Evolutionary conservation across 345 rosid species (phyloP).

Genomic region (Rhodamnia argentea): DNA sequence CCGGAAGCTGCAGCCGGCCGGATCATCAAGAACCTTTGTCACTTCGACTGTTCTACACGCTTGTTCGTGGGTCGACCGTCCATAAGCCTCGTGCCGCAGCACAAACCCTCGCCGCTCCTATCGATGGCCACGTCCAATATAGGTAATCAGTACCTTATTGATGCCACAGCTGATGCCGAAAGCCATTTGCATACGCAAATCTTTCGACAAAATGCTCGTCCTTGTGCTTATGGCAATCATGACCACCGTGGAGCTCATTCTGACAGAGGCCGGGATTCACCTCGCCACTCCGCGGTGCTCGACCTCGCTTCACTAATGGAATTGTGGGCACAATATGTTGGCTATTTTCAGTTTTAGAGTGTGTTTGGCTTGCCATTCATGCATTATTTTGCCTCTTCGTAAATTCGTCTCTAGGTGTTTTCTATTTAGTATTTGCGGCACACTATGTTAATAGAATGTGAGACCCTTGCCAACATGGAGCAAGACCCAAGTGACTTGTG

Average conservation of each 20-base stretch:
- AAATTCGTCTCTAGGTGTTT: too few species aligned
- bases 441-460: background rate
- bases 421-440: too few species aligned
- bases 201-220: too few species aligned
- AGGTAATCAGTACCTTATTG: background rate
- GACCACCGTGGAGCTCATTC: conserved; percentile 2
- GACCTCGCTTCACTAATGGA: too few species aligned
- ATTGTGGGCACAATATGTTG: background rate
- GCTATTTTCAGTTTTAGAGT: too few species aligned
- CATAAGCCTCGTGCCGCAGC: conserved; percentile 7
- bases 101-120: conserved; percentile 5
- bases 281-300: too few species aligned
- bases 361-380: background rate
- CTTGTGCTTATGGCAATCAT: too few species aligned
- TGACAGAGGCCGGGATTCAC: conserved; percentile 9
- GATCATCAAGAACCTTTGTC: conserved; percentile 6
- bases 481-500: background rate
- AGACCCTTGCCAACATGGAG: too few species aligned
- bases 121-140: conserved; percentile 3
- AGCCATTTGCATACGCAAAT: background rate
- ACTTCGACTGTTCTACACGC: conserved; percentile 11
- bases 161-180: conserved; percentile 1
- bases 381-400: too few species aligned
- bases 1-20: conserved; percentile 2
- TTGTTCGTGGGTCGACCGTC: conserved; percentile 12